Conservation (phyloP, 2,329 filamentous ascomycete species). For the Trichoderma aggressivum region DNA sequence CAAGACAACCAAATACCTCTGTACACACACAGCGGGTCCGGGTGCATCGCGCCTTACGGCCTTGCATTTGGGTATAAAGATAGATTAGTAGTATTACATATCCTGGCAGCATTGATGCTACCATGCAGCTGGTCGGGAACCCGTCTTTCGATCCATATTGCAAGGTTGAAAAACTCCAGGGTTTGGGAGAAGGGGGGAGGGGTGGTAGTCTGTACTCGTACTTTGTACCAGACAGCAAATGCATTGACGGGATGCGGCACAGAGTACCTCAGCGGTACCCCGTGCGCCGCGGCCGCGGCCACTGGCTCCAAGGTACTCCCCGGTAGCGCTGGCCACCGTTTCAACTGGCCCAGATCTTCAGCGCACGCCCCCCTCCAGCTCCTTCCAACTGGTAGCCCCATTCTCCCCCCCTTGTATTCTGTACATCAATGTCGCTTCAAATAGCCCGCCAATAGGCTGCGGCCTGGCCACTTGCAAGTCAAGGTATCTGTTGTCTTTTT, state of each 20-base stretch:
- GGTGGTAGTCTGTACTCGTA: too few species aligned
- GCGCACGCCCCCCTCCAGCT: slow-evolving; percentile 11
- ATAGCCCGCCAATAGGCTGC: neutral
- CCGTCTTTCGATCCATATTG: neutral
- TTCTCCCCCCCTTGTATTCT: neutral
- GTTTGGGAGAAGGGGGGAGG: neutral
- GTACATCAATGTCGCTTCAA: slow-evolving; percentile 8
- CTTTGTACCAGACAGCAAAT: neutral
- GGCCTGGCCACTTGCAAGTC: neutral
- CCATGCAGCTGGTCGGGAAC: slow-evolving; percentile 7
- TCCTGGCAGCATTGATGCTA: neutral
- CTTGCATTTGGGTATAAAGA: slow-evolving; percentile 17
- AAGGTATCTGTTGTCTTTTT: neutral
- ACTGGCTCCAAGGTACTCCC: neutral
- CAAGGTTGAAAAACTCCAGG: neutral
- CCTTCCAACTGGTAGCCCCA: neutral
- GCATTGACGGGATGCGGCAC: neutral
- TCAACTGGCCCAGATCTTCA: slow-evolving; percentile 12
- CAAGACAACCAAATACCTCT: neutral
- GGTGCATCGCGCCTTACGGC: neutral
- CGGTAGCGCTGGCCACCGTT: neutral
- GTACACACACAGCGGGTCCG: neutral
- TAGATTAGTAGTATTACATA: neutral
- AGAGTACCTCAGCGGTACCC: neutral
- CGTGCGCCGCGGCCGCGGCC: neutral